Conservation (phyloP, 257 asterid species). For the Plantago ovata region DNA sequence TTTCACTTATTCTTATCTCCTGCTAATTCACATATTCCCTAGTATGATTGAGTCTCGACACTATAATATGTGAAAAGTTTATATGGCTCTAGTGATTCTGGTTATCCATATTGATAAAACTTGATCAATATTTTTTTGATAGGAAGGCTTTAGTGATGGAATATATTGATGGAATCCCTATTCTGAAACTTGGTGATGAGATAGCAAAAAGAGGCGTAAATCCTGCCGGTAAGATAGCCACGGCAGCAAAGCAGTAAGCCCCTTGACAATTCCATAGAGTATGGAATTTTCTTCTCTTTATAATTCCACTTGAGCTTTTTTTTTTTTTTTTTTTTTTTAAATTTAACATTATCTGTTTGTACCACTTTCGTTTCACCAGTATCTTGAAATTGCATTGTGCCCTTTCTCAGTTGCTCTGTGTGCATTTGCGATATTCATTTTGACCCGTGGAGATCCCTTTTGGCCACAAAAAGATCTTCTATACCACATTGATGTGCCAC, state of each 20-base stretch:
- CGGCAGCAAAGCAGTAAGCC: slow-evolving; percentile 95
- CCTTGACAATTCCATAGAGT: slow-evolving; percentile 43
- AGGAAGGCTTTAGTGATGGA: slow-evolving; percentile 97
- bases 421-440: background rate
- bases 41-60: no score
- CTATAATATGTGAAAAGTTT: no score
- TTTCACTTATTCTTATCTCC: no score
- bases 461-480: no score
- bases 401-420: slow-evolving; percentile 3
- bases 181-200: slow-evolving; percentile 90
- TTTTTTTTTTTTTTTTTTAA: background rate
- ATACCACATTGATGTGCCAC: no score
- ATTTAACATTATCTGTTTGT: slow-evolving; percentile 7
- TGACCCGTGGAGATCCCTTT: no score
- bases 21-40: no score
- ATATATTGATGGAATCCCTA: slow-evolving; percentile 87
- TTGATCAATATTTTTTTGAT: slow-evolving; percentile 25
- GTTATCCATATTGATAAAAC: slow-evolving; percentile 5
- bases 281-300: slow-evolving; percentile 32
- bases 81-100: background rate
- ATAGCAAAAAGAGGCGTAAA: slow-evolving; percentile 89
- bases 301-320: background rate
- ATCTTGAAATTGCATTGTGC: background rate
- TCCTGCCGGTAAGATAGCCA: slow-evolving; percentile 86
- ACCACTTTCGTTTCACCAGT: slow-evolving; percentile 4